Base-by-base conservation (phyloP, 2,329 filamentous ascomycete genomes). In the Fusarium dimerum region DNA sequence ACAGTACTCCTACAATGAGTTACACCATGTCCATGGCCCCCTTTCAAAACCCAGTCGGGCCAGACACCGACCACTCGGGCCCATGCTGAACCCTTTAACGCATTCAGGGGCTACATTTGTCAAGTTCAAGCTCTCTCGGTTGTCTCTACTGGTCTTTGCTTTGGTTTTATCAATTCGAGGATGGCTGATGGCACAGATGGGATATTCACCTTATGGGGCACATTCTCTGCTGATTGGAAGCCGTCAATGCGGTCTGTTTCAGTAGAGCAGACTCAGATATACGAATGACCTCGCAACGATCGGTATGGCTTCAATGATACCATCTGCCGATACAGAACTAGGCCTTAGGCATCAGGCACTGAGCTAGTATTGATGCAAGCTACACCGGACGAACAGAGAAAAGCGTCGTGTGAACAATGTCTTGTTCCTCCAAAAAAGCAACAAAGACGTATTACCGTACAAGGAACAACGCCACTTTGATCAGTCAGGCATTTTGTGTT, bases 11-110 rank as follows among this genome's bases (percentile, higher is more conserved):
- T n/a, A 46, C 55, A 6, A 49, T 67, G 47, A 56, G 56, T 32
- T 66, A 67, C 48, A 61, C 55, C 8, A 60, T 66, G 12, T 50
- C 65, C 8, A 60, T 68, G 56, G 60, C 57, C 20, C 47, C 58
- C 6, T 67, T 63, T 30, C 56, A 63, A 32, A 57, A 59, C 36
- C 44, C 56, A 4, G 48, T 56, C 39, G 52, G 56, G 13, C 54
- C 54, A 16, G 57, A 55, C 13, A 50, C 62, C 42, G 60, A 58
- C n/a, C 57, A 55, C 5, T 43, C 46, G n/a, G 57, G 60, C 20
- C 57, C 61, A 11, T 65, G 56, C 56, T 68, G 58, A 67, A 51
- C 55, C 39, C 42, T 47, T 48, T 39, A 67, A 51, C 55, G 40
- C 42, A 47, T 48, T 39, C 45, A 29, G 50, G 47, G 39, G 45